phyloP scores from a whole-genome alignment of 1,284 basidiomycete species.

The Rhodofomes roseus region DNA sequence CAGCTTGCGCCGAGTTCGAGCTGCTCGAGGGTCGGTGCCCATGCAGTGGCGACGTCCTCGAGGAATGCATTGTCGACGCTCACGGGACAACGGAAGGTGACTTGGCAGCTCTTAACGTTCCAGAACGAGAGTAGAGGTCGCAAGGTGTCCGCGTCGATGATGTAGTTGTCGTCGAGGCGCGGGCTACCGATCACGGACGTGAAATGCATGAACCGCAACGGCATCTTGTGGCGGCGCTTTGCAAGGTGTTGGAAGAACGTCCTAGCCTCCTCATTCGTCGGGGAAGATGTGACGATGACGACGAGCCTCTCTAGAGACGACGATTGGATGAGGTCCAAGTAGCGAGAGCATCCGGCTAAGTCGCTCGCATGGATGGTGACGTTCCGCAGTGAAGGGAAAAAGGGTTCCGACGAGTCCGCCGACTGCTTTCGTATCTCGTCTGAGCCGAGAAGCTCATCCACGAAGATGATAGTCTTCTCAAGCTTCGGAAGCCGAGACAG shows the following conservation, averaged over 20 bases:
- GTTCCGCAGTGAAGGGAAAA: background rate
- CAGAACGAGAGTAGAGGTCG: background rate
- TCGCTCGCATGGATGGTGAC: background rate
- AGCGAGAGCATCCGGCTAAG: background rate
- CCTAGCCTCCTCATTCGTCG: background rate
- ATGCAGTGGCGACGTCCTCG: conserved; percentile 6
- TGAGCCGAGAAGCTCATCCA: background rate
- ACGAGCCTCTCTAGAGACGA: background rate
- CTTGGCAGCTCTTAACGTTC: background rate
- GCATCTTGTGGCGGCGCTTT: background rate
- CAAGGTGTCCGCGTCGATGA: background rate
- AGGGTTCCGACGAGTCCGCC: background rate
- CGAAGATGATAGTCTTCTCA: background rate
- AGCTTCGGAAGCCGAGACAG: background rate
- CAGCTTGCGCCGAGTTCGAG: conserved; percentile 11
- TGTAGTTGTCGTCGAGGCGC: background rate
- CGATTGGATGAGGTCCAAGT: background rate
- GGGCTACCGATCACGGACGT: background rate
- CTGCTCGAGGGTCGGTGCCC: conserved; percentile 4
- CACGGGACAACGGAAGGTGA: background rate
- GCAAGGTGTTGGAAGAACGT: background rate
- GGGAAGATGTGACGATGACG: background rate
- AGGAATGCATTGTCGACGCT: background rate
- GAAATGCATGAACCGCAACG: background rate
- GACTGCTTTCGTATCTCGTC: background rate